Evolutionary conservation across 768 basidiomycete genomes (phyloP).

Genomic region (Mrakia hoshinonis): DNA sequence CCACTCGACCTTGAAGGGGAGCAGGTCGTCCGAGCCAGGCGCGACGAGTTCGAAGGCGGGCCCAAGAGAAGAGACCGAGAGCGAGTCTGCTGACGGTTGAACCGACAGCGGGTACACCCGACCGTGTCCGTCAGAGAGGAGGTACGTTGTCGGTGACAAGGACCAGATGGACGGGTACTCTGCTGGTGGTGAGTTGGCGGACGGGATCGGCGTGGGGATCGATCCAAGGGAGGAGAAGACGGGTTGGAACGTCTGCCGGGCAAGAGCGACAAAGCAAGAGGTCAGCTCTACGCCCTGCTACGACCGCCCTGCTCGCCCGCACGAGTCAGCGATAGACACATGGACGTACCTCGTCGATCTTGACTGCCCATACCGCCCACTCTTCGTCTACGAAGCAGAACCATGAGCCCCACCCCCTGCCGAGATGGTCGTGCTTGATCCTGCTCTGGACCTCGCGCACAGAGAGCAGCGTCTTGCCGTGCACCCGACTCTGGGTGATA

Average conservation of each 20-base stretch:
- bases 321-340: not conserved
- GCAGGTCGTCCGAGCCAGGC: not conserved
- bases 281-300: not conserved
- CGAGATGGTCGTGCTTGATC: constrained; percentile 74
- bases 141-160: constrained; percentile 49
- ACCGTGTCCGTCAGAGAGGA: constrained; percentile 66
- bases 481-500: constrained; percentile 47
- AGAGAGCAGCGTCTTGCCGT: constrained; percentile 55
- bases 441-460: constrained; percentile 77
- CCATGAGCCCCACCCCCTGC: constrained; percentile 46
- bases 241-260: constrained; percentile 16
- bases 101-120: constrained; percentile 51
- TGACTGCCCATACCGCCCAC: constrained; percentile 54
- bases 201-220: constrained; percentile 26
- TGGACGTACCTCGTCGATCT: constrained; percentile 52
- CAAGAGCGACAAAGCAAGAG: not conserved
- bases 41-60: constrained; percentile 20
- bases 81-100: constrained; percentile 9
- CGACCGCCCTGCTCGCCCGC: not conserved
- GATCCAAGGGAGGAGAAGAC: constrained; percentile 25
- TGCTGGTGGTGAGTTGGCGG: constrained; percentile 42
- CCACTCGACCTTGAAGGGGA: constrained; percentile 30
- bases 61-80: not conserved
- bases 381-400: constrained; percentile 62
- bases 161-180: constrained; percentile 65